Conservation (phyloP, 148 eudicot species). For the Amaranthus cruentus region DNA sequence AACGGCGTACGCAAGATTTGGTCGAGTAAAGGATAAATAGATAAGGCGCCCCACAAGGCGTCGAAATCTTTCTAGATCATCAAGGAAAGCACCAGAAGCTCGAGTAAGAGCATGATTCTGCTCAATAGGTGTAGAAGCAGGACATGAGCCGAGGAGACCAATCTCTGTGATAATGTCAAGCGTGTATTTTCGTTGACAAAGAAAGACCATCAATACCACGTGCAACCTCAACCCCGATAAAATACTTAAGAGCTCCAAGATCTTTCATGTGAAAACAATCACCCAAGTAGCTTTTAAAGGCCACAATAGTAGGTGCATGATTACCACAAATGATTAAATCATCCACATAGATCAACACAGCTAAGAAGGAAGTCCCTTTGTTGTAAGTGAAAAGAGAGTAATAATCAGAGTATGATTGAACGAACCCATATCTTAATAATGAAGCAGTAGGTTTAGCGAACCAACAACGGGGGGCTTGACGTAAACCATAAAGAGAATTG, state of each 20-base stretch:
- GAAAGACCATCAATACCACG: not conserved
- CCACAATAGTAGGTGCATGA: not conserved
- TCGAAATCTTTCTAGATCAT: not conserved
- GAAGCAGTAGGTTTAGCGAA: no score
- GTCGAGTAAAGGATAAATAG: not conserved
- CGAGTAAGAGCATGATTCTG: not conserved
- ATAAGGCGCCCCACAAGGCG: constrained; percentile 1
- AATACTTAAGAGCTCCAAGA: not conserved
- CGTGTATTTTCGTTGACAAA: not conserved
- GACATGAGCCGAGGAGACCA: not conserved
- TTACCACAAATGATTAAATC: not conserved
- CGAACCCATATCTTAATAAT: no score
- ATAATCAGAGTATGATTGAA: not conserved
- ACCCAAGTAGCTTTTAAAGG: not conserved
- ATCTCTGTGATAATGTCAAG: not conserved
- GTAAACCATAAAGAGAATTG: no score
- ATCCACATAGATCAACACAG: not conserved
- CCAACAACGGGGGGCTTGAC: no score
- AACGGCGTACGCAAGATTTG: not conserved
- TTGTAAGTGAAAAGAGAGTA: not conserved
- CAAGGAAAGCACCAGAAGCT: not conserved
- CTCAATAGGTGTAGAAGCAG: not conserved
- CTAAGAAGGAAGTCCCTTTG: not conserved
- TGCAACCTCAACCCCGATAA: not conserved
- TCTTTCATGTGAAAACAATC: not conserved